Conservation (phyloP, 768 basidiomycete species). For the Serendipita sp. region DNA sequence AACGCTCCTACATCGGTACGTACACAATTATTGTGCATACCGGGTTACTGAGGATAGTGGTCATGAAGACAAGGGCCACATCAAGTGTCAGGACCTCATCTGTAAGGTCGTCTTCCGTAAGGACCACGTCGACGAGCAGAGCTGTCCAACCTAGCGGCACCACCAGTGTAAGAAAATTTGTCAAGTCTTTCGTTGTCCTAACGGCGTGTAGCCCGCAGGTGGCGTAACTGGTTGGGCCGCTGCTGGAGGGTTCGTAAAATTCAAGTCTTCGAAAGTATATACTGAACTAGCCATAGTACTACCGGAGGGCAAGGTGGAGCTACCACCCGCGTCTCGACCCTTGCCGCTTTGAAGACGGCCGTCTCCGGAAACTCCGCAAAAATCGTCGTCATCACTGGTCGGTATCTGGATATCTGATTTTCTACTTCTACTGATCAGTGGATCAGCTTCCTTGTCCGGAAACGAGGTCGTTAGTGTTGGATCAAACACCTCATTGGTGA, state of each 20-base stretch:
- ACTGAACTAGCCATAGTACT: slow-evolving; percentile 19
- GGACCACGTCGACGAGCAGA: not conserved
- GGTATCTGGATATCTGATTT: not conserved
- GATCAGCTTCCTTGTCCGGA: slow-evolving; percentile 29
- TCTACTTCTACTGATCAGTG: not conserved
- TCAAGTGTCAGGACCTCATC: too few species aligned
- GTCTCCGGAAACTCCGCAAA: slow-evolving; percentile 27
- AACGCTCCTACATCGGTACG: not conserved
- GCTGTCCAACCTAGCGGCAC: too few species aligned
- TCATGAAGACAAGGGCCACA: too few species aligned
- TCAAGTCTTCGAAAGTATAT: not conserved
- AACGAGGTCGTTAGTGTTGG: slow-evolving; percentile 28
- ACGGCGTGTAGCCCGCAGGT: too few species aligned
- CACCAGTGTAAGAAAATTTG: too few species aligned
- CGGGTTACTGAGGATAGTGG: too few species aligned
- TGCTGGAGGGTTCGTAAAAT: not conserved
- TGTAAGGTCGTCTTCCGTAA: too few species aligned
- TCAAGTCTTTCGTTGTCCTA: too few species aligned
- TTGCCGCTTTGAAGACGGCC: slow-evolving; percentile 27
- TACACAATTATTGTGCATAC: too few species aligned
- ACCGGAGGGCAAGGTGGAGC: slow-evolving; percentile 31
- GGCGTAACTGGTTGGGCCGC: not conserved
- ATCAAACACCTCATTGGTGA: slow-evolving; percentile 30
- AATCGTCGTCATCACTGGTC: slow-evolving; percentile 31
- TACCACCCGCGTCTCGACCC: slow-evolving; percentile 28